Evolutionary conservation across 2,329 filamentous ascomycete genomes (phyloP).

Genomic region (Neonectria faginata): DNA sequence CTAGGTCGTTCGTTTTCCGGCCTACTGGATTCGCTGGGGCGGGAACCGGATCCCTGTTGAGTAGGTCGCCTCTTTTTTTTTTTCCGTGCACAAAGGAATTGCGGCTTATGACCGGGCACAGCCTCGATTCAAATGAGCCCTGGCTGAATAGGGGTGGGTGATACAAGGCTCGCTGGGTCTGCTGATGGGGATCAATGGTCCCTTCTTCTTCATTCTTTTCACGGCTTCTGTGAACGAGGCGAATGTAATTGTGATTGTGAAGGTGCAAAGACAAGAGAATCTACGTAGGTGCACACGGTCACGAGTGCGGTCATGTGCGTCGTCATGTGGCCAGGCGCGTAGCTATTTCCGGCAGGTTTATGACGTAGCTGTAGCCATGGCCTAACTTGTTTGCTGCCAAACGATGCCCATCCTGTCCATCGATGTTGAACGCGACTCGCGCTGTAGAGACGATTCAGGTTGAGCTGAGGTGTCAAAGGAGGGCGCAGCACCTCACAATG

Average conservation of each 20-base stretch:
- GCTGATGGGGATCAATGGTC: neutral
- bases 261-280: neutral
- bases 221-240: neutral
- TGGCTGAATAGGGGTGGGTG: constrained; percentile 3
- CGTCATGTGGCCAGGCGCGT: neutral
- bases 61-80: constrained; percentile 9
- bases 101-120: constrained; percentile 30
- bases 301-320: constrained; percentile 30
- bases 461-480: neutral
- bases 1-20: constrained; percentile 2
- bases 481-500: constrained; percentile 7
- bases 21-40: neutral
- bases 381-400: too few species aligned
- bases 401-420: too few species aligned
- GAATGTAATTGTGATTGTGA: neutral
- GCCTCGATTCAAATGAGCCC: constrained; percentile 25
- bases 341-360: constrained; percentile 17
- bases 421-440: too few species aligned
- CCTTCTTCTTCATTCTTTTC: neutral
- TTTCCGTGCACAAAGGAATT: constrained; percentile 22
- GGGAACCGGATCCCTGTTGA: constrained; percentile 17
- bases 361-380: constrained; percentile 18
- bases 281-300: constrained; percentile 4
- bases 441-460: neutral
- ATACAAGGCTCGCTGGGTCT: neutral